Base-by-base conservation (phyloP, 2,329 filamentous ascomycete genomes). In the Cladosporium phlei region DNA sequence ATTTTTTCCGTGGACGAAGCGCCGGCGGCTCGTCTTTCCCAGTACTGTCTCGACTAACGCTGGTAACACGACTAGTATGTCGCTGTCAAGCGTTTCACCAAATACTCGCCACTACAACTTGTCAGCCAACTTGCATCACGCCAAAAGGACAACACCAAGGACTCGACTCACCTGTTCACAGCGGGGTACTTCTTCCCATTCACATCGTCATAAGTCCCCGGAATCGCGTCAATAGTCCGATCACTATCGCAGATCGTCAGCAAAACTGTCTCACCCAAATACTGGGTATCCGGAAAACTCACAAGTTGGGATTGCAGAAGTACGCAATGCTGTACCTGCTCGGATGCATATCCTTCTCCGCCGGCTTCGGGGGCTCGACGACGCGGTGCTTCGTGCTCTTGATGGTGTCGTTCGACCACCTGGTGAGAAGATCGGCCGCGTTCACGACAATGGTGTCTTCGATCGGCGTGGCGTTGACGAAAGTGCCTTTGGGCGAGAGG, bases 391-490 rank as follows among this genome's bases (percentile, higher is more conserved):
- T 79, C 4, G 89, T 95, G 61, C 85, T 90, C 69, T 85, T 88
- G 68, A 95, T 94, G 4, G 79, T 85, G 60, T 93, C 87, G 60
- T 95, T 95, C 54, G 85, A 88, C 89, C 89, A 95, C 42, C 88
- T 75, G 2, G 86, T 83, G 38, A 95, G 71, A 55, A 95, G 64
- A 61, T 95, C 88, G 1, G 88, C 88, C 0, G 88, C 88, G 59
- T 95, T 95, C 54, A 95, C 78, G 10, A 95, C 86, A 27, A 91
- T 83, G 0, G 87, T 88, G 39, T 80, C 83, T 24, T 80, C 73
- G 48, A 94, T 89, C 0, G 88, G 88, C 3, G 79, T 87, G 1
- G 86, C 89, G 59, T 95, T 79, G 32, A 94, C 81, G 58, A 89
- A 95, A 17, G 16, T 48, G 1, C 86, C 86, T 27, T 77, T 82